These are phyloP conservation scores for Pestalotiopsis sp. DNA, from an alignment of 2,329 filamentous ascomycete genomes.

Conservation along the genomic window DNA sequence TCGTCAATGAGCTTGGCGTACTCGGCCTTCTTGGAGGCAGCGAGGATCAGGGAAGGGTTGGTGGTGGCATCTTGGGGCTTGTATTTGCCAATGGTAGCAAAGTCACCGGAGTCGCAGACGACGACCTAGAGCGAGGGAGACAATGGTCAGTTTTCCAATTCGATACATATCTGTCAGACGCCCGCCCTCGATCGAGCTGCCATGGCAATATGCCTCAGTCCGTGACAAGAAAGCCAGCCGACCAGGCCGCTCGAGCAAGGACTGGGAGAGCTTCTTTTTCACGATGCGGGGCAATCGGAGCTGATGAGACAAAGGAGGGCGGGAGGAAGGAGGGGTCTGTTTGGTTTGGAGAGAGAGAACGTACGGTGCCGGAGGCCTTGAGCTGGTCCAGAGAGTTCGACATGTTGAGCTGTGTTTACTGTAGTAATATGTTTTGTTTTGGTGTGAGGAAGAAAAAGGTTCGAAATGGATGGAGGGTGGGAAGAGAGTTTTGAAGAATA, in stretches of 20 bases:
- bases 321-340: conserved; percentile 10
- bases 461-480: not conserved
- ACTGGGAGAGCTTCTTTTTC: conserved; percentile 5
- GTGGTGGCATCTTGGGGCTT: conserved; percentile 99
- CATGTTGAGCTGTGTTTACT: conserved; percentile 55
- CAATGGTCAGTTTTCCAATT: conserved; percentile 1
- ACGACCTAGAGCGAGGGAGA: conserved; percentile 66
- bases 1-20: conserved; percentile 90
- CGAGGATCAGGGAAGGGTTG: conserved; percentile 98
- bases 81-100: conserved; percentile 95
- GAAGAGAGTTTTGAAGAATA: conserved; percentile 1
- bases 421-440: not conserved
- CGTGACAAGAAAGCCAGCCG: not conserved
- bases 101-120: conserved; percentile 94
- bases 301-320: not conserved
- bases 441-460: not conserved
- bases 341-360: conserved; percentile 42
- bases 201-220: not conserved
- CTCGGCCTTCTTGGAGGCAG: conserved; percentile 96
- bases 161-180: not conserved
- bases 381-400: conserved; percentile 92
- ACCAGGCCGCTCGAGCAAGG: conserved; percentile 1
- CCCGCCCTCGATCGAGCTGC: not conserved
- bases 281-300: conserved; percentile 10
- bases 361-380: conserved; percentile 94